phyloP scores from a whole-genome alignment of 1,284 basidiomycete species.

The Apiotrichum siamense region DNA sequence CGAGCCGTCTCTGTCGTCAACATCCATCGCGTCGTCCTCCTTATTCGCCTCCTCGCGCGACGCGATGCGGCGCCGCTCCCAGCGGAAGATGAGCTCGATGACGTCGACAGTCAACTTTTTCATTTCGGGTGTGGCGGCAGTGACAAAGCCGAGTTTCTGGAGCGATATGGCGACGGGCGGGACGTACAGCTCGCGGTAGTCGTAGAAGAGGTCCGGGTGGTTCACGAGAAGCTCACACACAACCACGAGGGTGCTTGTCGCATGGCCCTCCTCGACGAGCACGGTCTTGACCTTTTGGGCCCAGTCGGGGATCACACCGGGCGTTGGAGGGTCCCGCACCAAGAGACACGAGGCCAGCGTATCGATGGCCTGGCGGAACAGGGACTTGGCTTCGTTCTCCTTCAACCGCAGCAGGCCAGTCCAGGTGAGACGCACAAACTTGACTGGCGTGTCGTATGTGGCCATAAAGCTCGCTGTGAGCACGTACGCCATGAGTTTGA shows the following conservation, averaged over 20 bases:
- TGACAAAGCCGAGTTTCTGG: constrained; percentile 75
- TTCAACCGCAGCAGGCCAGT: constrained; percentile 78
- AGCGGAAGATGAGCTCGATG: constrained; percentile 76
- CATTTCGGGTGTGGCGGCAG: constrained; percentile 70
- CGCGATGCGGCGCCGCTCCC: constrained; percentile 63
- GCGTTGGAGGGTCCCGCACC: constrained; percentile 53
- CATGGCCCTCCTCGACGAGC: constrained; percentile 81
- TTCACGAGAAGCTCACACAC: constrained; percentile 91
- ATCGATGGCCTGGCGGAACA: constrained; percentile 82
- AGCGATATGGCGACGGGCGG: constrained; percentile 90
- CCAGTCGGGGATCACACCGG: constrained; percentile 67
- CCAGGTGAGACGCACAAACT: constrained; percentile 94
- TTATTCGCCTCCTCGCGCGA: constrained; percentile 38
- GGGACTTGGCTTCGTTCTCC: constrained; percentile 66
- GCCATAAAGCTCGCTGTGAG: constrained; percentile 92
- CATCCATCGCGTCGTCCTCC: constrained; percentile 42
- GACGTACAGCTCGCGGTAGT: constrained; percentile 89
- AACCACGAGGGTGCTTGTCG: constrained; percentile 72
- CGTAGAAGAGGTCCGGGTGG: constrained; percentile 87
- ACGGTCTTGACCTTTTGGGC: constrained; percentile 81
- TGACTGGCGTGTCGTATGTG: constrained; percentile 81
- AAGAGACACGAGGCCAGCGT: constrained; percentile 83
- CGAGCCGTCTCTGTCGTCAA: constrained; percentile 34
- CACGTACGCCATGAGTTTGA: constrained; percentile 91
- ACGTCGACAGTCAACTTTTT: constrained; percentile 76